Base-by-base conservation (phyloP, 2,329 filamentous ascomycete species). In the Hirsutella rhossiliensis region DNA sequence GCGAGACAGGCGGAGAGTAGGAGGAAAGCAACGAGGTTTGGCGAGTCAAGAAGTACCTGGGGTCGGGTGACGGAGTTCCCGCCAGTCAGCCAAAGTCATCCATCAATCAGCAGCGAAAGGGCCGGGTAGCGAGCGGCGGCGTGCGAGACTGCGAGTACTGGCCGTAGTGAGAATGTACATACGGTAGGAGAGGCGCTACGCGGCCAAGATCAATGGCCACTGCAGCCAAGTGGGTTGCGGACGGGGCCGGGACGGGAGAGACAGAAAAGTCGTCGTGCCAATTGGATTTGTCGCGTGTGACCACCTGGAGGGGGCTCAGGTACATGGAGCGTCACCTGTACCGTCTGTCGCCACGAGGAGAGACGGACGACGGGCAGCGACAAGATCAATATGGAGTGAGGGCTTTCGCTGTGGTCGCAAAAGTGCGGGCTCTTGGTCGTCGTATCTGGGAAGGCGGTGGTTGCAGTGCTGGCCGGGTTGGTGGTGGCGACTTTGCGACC, bases 1-100 rank as follows among this genome's bases (percentile, higher is more conserved):
- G 9, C 43, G 40, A 44, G 48, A 46, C 43, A 45, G 50, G 52
- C 47, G 49, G 48, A 50, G 38, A 39, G 38, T n/a, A 37, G 38
- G 40, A 41, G 23, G 18, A 32, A 13, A 41, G 28, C 15, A 6
- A 34, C 28, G 29, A 34, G 7, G 23, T 27, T 27, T 40, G 27
- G 27, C 38, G 5, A 13, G 38, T 19, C 38, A n/a, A 40, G 23
- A 17, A 11, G 15, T 27, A 40, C 19, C 19, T 12, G 37, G 37
- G 37, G 37, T 38, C 37, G 37, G 37, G 37, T 38, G 37, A 38
- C 37, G 15, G 37, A 15, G 34, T 36, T 17, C 34, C 34, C 46
- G 50, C 50, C 55, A 47, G 51, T 37, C 34, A 37, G 23, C n/a
- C 9, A 27, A 23, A 27, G 23, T 27, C 23, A 37, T 15, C 18